Evolutionary conservation across 2,329 filamentous ascomycete genomes (phyloP), one percentile per base, ranked within the genome.

Genomic region (Blastomyces parvus): DNA sequence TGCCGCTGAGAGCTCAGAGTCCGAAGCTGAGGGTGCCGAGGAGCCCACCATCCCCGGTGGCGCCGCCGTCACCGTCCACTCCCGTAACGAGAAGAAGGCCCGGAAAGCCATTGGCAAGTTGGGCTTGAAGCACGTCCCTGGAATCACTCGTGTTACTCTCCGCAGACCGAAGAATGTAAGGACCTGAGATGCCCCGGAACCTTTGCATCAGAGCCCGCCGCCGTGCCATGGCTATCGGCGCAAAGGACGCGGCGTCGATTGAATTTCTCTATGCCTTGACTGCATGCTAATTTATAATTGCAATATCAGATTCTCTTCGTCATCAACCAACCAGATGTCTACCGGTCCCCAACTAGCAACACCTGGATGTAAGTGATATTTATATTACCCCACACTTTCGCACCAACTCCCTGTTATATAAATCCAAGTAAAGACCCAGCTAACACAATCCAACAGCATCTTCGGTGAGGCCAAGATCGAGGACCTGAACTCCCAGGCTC

Each of bases 381-480:
- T 42, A 8, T 17, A 14, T 42, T 36, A 59, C 40, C 57, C 57
- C 40, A 48, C 44, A 42, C 58, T 66, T 74, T 64, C 71, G 69
- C 68, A 64, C 65, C 60, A 46, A 42, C 22, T 55, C 44, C 30
- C 57, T 6, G 3, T 2, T n/a, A 33, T 50, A 13, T 30, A 27
- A 19, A n/a, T 42, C 27, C n/a, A 7, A 13, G 19, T 14, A 42
- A 42, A 17, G 17, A 42, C 17, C 40, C 40, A 17, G n/a, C 44
- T 50, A 53, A 53, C 30, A 22, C 17, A 11, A 25, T 52, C 27
- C 7, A 53, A 38, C 72, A 97, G 93, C 82, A 95, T 97, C 80
- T 99, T 99, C 78, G 94, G 94, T 79, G 95, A 99, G 85, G 94
- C 95, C 77, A 99, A 99, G 90, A 97, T 99, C 70, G 94, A 99